Percentiles rank a stretch among this genome's conserved stretches.
phyloP scores from a whole-genome alignment of 192 early-diverging fungal genomes.

The Lunasporangiospora selenospora region DNA sequence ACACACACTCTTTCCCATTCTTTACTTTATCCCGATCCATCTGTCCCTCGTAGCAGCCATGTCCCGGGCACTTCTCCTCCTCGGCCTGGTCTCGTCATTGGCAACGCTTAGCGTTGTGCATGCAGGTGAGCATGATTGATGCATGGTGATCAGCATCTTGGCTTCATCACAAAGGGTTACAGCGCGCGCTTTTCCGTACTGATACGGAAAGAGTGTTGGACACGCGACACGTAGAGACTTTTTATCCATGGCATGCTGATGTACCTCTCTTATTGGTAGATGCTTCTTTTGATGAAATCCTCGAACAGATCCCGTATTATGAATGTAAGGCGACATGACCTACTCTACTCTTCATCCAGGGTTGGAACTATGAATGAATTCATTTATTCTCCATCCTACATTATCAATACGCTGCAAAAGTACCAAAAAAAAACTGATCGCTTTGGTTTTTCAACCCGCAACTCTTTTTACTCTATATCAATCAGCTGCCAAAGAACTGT shows the following conservation, averaged over 20 bases:
- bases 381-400: background rate
- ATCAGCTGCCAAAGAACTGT: slow-evolving; percentile 22
- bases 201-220: background rate
- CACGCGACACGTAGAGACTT: background rate
- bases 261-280: background rate
- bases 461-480: background rate
- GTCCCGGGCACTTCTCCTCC: background rate
- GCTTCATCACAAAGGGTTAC: background rate
- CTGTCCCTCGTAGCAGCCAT: too few relatives aligned
- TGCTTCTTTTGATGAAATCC: background rate
- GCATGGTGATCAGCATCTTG: too few relatives aligned
- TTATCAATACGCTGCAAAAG: background rate
- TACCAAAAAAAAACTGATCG: background rate
- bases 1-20: too few relatives aligned
- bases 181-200: background rate
- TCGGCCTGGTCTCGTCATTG: slow-evolving; percentile 16
- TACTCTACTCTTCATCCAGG: background rate
- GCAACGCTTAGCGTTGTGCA: slow-evolving; percentile 7
- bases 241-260: background rate
- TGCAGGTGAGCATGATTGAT: slow-evolving; percentile 11
- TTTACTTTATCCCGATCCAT: too few relatives aligned
- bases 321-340: slow-evolving; percentile 7
- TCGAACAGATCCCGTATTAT: slow-evolving; percentile 2
- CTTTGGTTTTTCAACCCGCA: background rate
- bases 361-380: background rate